Percentiles rank a stretch among this genome's conserved stretches.
Conservation (phyloP, 78 protist species). For the Dictyostelium brefeldianum region DNA sequence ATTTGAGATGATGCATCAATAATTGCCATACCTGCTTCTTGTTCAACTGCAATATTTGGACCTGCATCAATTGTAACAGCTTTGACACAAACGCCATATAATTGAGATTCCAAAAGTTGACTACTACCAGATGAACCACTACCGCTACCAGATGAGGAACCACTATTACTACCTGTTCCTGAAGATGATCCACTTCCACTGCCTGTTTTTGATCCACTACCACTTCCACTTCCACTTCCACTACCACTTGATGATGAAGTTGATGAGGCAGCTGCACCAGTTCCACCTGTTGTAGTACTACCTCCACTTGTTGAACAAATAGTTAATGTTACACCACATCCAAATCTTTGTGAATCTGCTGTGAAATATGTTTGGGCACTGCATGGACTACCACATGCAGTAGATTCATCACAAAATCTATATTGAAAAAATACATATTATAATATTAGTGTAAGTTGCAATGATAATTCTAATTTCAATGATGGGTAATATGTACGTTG, state of each 20-base stretch:
- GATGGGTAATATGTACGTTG: background rate
- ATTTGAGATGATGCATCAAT: slow-evolving; percentile 64
- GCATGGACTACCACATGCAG: slow-evolving; percentile 50
- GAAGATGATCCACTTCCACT: background rate
- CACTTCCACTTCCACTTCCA: slow-evolving; percentile 18
- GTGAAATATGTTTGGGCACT: slow-evolving; percentile 2
- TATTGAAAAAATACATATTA: too few relatives aligned
- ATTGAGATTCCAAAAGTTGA: background rate
- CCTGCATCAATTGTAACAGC: slow-evolving; percentile 65
- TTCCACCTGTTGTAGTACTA: slow-evolving; percentile 5
- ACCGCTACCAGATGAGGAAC: background rate
- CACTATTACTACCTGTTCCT: slow-evolving; percentile 34
- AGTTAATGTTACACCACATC: slow-evolving; percentile 49
- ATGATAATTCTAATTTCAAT: background rate
- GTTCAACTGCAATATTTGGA: slow-evolving; percentile 58
- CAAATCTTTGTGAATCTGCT: slow-evolving; percentile 64
- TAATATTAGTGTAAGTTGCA: too few relatives aligned
- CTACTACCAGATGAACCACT: background rate
- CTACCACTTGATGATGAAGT: slow-evolving; percentile 15
- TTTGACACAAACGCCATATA: slow-evolving; percentile 61
- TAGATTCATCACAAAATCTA: slow-evolving; percentile 29
- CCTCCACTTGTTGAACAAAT: slow-evolving; percentile 48
- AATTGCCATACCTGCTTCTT: slow-evolving; percentile 63
- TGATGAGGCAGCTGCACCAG: slow-evolving; percentile 14
- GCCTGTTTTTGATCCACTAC: background rate